A percentile compares a stretch with the other conserved stretches of the same genome.
Conservation (phyloP, 768 basidiomycete genomes). For the Trametes punicea region DNA sequence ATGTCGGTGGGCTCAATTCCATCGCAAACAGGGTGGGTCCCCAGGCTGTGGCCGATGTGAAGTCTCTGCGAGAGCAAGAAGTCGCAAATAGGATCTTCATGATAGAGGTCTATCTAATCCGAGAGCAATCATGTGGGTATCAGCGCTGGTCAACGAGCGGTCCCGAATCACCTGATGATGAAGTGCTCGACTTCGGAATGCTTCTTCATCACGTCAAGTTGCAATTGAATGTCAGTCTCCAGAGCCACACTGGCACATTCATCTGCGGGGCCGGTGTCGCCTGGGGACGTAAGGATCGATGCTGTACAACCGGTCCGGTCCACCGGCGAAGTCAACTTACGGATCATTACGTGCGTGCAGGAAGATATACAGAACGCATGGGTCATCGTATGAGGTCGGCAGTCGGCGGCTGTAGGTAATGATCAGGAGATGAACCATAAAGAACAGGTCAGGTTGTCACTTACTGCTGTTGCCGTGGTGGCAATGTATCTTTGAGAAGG, state of each 20-base stretch:
- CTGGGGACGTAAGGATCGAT: constrained; percentile 10
- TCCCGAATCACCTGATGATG: constrained; percentile 27
- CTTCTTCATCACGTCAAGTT: constrained; percentile 25
- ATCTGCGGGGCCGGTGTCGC: constrained; percentile 29
- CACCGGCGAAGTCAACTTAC: constrained; percentile 18
- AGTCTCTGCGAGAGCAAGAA: constrained; percentile 28
- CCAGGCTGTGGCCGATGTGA: too few species aligned
- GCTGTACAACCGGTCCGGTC: too few species aligned
- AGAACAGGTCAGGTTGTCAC: neutral
- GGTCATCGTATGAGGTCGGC: constrained; percentile 32
- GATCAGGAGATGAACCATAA: neutral
- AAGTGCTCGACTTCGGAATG: constrained; percentile 25
- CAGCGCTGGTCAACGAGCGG: neutral
- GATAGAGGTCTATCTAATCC: constrained; percentile 36
- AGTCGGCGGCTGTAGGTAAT: constrained; percentile 30
- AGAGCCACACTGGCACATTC: constrained; percentile 27
- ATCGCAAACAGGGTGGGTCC: constrained; percentile 32
- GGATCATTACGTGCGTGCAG: constrained; percentile 31
- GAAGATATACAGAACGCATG: constrained; percentile 31
- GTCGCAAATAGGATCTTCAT: constrained; percentile 31
- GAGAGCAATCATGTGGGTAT: constrained; percentile 25
- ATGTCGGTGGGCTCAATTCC: too few species aligned
- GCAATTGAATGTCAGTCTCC: constrained; percentile 26
- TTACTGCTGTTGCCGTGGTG: constrained; percentile 37
- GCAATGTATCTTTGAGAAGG: constrained; percentile 37